Evolutionary conservation across 164 flowering plant genomes (phyloP), one percentile per base, ranked within the genome.

Genomic region (Vitis rupestris): DNA sequence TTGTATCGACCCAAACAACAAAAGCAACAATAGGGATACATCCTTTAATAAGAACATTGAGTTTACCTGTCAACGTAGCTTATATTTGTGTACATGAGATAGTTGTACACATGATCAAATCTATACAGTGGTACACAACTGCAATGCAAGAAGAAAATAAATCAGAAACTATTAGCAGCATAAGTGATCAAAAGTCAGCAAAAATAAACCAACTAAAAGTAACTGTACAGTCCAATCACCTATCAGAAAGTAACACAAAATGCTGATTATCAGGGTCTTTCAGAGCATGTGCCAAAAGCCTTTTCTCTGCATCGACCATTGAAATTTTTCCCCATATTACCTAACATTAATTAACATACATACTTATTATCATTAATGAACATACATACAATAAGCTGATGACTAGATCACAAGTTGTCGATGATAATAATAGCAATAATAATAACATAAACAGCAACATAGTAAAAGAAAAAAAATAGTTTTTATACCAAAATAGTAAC

Each of bases 321-420:
- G 99, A 92, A 70, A 92, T 89, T 75, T 81, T 84, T 3, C 99
- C 99, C 98, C 99, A 94, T 3, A 76, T 84, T 47, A 94, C 98
- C 98, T 94, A 64, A 61, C 27, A 63, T 61, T 37, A 50, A 14
- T 57, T 48, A 17, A 29, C 58, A 37, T 12, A 67, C 53, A 37
- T 37, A 37, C 44, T 37, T 37, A 37, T 3, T 37, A 37, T 37
- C 44, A 37, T 6, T 4, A 37, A 37, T 23, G 27, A 23, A 23
- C 27, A 37, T 37, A 37, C 44, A 37, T 37, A 37, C 4, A 37
- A 37, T 37, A 23, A 23, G 44, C 7, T 37, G 44, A 37, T 37
- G 44, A 37, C 44, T 37, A 37, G 44, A 37, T 6, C 44, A 37
- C 44, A 37, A 37, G 44, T 37, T 37, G 44, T 37, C 44, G 7